A percentile compares a stretch with the other conserved stretches of the same genome.
phyloP scores from a whole-genome alignment of 768 basidiomycete genomes.

The Termitomyces titanicus region DNA sequence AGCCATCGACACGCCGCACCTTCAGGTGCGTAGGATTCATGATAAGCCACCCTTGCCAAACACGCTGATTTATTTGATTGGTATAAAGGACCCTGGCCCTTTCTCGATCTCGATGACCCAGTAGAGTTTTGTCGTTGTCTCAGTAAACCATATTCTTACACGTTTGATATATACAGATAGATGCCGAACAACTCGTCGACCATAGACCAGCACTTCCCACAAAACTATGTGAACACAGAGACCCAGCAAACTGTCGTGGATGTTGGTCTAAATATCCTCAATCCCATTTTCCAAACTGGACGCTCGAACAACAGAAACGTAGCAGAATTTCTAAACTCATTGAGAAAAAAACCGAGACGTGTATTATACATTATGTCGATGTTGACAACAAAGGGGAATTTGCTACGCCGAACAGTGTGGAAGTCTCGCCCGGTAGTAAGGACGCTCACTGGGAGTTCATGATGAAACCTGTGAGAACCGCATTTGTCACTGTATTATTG shows the following conservation, averaged over 20 bases:
- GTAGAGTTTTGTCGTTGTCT: constrained; percentile 9
- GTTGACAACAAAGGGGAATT: constrained; percentile 34
- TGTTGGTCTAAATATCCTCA: constrained; percentile 46
- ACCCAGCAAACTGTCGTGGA: constrained; percentile 15
- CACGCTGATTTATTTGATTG: not conserved
- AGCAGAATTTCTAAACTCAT: constrained; percentile 33
- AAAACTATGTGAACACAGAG: constrained; percentile 20
- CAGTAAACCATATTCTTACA: not conserved
- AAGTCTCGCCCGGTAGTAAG: constrained; percentile 19
- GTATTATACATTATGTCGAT: constrained; percentile 36
- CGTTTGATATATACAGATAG: constrained; percentile 18
- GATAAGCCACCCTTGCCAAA: constrained; percentile 10
- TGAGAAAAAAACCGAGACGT: constrained; percentile 16
- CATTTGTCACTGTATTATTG: not conserved
- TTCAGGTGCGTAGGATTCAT: constrained; percentile 32
- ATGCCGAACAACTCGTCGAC: constrained; percentile 22
- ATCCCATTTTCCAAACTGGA: constrained; percentile 56
- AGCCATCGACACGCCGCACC: constrained; percentile 38
- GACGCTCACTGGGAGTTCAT: constrained; percentile 31
- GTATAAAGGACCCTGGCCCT: constrained; percentile 33
- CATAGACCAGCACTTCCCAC: constrained; percentile 4
- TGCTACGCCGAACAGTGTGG: constrained; percentile 14
- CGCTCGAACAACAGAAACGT: constrained; percentile 34
- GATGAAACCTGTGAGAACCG: constrained; percentile 25
- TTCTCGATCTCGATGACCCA: constrained; percentile 29